A percentile compares a stretch with the other conserved stretches of the same genome.
Evolutionary conservation across 306 rosid genomes (phyloP).

Genomic region (Oemleria cerasiformis): DNA sequence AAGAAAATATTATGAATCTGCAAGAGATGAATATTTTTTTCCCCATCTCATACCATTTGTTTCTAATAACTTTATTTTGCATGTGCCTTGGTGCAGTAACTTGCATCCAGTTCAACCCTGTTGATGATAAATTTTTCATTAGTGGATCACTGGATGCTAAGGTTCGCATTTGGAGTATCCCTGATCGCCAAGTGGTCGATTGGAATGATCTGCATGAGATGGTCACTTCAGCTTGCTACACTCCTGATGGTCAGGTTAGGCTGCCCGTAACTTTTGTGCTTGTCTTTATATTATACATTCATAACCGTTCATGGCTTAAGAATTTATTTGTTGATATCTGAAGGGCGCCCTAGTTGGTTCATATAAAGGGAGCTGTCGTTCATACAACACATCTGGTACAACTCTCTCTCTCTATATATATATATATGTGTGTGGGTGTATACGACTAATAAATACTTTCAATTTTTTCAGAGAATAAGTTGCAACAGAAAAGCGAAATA

Average conservation of each 20-base stretch:
- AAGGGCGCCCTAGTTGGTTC: slow-evolving; percentile 98
- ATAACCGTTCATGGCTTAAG: slow-evolving; percentile 22
- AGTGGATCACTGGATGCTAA: slow-evolving; percentile 97
- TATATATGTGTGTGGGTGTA: background rate
- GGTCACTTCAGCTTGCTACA: slow-evolving; percentile 98
- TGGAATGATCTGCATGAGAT: slow-evolving; percentile 96
- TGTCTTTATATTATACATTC: background rate
- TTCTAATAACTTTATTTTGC: slow-evolving; percentile 42
- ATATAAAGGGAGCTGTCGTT: slow-evolving; percentile 91
- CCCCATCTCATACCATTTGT: slow-evolving; percentile 15
- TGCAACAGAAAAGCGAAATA: slow-evolving; percentile 76
- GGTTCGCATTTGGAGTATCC: slow-evolving; percentile 99
- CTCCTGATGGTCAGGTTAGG: slow-evolving; percentile 99
- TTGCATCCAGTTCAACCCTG: slow-evolving; percentile 99
- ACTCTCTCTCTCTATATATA: background rate
- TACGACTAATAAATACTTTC: slow-evolving; percentile 18
- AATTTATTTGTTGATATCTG: slow-evolving; percentile 33
- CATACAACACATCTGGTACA: slow-evolving; percentile 80
- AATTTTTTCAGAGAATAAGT: slow-evolving; percentile 64
- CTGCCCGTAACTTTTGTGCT: slow-evolving; percentile 14
- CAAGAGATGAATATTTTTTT: background rate
- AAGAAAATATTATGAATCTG: slow-evolving; percentile 6
- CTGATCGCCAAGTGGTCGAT: slow-evolving; percentile 89
- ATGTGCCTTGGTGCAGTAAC: slow-evolving; percentile 75
- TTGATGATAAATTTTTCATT: slow-evolving; percentile 95